Conservation (phyloP, 192 early-diverging fungal genomes). For the Backusella parvicylindrica region DNA sequence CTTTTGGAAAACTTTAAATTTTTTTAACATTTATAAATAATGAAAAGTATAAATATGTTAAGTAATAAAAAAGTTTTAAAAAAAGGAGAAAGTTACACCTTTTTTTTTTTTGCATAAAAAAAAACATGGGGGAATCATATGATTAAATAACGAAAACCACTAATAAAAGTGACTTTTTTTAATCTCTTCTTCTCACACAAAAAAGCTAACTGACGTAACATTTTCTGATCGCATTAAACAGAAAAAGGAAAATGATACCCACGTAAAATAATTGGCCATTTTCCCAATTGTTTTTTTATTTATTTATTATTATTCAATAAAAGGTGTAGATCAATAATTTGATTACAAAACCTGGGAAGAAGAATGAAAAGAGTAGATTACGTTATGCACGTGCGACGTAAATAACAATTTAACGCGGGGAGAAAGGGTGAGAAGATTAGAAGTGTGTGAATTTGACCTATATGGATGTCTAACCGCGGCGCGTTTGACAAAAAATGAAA, state of each 20-base stretch:
- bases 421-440: not conserved
- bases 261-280: not conserved
- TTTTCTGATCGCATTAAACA: not conserved
- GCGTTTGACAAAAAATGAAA: not conserved
- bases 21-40: not conserved
- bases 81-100: not conserved
- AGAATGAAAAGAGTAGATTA: not conserved
- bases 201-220: not conserved
- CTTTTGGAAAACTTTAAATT: not conserved
- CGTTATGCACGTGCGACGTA: not conserved
- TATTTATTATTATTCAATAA: not conserved
- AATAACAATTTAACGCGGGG: not conserved
- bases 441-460: conserved; percentile 11
- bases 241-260: not conserved
- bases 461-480: conserved; percentile 8
- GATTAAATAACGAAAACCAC: not conserved
- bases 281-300: not conserved
- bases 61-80: not conserved
- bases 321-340: not conserved
- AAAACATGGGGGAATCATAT: not conserved
- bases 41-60: not conserved
- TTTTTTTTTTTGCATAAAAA: not conserved
- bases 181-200: not conserved
- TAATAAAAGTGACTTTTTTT: not conserved
- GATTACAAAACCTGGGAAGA: not conserved